phyloP scores from a whole-genome alignment of 2,329 filamentous ascomycete genomes.

The Tolypocladium paradoxum region DNA sequence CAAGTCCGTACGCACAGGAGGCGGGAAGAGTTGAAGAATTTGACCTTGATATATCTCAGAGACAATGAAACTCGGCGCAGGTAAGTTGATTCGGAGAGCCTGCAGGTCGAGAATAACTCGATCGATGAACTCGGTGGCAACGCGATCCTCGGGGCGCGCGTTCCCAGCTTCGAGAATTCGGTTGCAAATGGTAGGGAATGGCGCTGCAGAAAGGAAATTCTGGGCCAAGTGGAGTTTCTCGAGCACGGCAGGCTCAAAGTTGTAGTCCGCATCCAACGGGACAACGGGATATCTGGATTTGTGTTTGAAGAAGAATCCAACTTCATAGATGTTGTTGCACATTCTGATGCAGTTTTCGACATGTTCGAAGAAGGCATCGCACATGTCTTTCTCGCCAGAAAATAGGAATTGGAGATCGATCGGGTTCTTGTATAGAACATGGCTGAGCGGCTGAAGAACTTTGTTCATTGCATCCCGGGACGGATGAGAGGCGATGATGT shows the following conservation, averaged over 20 bases:
- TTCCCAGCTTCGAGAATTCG: constrained; percentile 9
- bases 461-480: constrained; percentile 14
- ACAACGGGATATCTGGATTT: constrained; percentile 12
- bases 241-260: constrained; percentile 5
- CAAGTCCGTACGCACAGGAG: constrained; percentile 7
- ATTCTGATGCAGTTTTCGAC: constrained; percentile 8
- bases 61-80: constrained; percentile 18
- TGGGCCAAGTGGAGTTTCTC: constrained; percentile 11
- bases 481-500: constrained; percentile 6
- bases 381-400: constrained; percentile 9
- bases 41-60: constrained; percentile 13
- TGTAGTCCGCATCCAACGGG: constrained; percentile 13
- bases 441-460: constrained; percentile 11
- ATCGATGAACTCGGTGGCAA: constrained; percentile 15
- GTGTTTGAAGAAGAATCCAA: constrained; percentile 15
- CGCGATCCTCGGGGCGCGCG: not conserved
- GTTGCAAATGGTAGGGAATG: constrained; percentile 14
- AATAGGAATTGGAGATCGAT: constrained; percentile 8
- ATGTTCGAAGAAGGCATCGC: constrained; percentile 9
- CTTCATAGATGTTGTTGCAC: constrained; percentile 16
- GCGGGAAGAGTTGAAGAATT: constrained; percentile 12
- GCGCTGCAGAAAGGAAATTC: constrained; percentile 15
- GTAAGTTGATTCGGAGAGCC: constrained; percentile 14
- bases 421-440: constrained; percentile 10
- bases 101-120: constrained; percentile 17